Evolutionary conservation across 2,329 filamentous ascomycete species (phyloP).

Genomic region (Colletotrichum musae): DNA sequence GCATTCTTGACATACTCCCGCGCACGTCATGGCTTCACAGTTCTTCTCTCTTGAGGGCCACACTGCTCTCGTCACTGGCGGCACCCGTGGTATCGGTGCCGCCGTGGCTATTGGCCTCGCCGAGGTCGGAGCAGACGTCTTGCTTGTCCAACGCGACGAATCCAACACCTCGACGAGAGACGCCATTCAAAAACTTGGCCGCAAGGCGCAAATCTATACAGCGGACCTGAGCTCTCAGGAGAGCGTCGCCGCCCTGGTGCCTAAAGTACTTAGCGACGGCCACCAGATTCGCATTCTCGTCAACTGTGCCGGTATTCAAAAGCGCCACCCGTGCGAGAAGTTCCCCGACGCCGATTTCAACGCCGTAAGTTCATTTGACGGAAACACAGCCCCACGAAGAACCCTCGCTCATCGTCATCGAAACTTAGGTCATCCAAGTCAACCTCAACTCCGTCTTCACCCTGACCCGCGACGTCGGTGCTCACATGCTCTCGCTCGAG

Average conservation of each 20-base stretch:
- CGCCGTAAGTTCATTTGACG: conserved; percentile 59
- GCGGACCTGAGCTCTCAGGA: conserved; percentile 76
- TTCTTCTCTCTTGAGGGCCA: conserved; percentile 70
- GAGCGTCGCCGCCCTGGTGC: conserved; percentile 73
- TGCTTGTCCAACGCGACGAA: conserved; percentile 67
- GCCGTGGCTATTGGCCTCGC: conserved; percentile 70
- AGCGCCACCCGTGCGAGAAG: conserved; percentile 79
- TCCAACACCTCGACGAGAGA: conserved; percentile 67
- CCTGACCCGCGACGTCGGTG: conserved; percentile 82
- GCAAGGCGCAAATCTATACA: conserved; percentile 77
- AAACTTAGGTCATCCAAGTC: conserved; percentile 79
- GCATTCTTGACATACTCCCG: neutral
- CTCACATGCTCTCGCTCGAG: conserved; percentile 78
- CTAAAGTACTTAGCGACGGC: conserved; percentile 72
- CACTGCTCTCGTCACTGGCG: conserved; percentile 71
- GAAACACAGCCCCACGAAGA: neutral
- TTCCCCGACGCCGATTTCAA: conserved; percentile 86
- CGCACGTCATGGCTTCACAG: conserved; percentile 51
- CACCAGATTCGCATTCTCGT: conserved; percentile 82
- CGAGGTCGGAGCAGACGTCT: conserved; percentile 70
- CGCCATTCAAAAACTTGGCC: conserved; percentile 75
- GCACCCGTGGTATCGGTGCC: conserved; percentile 71
- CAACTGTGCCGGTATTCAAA: conserved; percentile 90
- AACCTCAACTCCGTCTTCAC: conserved; percentile 89
- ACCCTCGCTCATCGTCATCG: neutral